Evolutionary conservation across 2,329 filamentous ascomycete species (phyloP).

Genomic region (Aspergillus sp.): DNA sequence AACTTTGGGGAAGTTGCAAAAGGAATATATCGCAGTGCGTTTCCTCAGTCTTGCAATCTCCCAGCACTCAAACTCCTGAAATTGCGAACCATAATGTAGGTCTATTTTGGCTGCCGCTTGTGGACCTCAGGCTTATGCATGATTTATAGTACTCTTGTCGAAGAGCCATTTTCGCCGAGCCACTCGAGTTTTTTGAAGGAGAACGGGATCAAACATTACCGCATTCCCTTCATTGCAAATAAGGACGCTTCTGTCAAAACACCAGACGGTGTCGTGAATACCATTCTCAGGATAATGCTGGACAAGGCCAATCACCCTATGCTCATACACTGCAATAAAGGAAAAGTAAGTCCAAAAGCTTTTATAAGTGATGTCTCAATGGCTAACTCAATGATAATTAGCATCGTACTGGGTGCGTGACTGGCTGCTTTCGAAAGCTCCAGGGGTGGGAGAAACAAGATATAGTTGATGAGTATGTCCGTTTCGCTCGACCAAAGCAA

Average conservation of each 20-base stretch:
- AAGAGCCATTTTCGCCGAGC: constrained; percentile 55
- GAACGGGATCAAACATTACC: constrained; percentile 69
- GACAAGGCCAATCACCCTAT: constrained; percentile 75
- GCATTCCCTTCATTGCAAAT: constrained; percentile 81
- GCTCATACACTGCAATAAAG: constrained; percentile 90
- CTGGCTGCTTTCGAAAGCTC: constrained; percentile 73
- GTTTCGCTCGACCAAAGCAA: constrained; percentile 56
- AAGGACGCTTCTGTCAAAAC: constrained; percentile 71
- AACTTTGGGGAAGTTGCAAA: constrained; percentile 78
- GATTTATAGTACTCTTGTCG: constrained; percentile 58
- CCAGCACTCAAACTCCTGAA: constrained; percentile 65
- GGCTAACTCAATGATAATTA: constrained; percentile 32
- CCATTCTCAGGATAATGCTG: constrained; percentile 70
- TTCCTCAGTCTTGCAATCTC: constrained; percentile 70
- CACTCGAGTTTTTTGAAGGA: constrained; percentile 62
- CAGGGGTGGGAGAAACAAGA: constrained; percentile 64
- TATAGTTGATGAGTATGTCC: constrained; percentile 71
- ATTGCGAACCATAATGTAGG: constrained; percentile 78
- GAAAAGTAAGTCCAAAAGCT: constrained; percentile 57
- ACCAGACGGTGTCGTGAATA: constrained; percentile 64
- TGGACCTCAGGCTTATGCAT: background rate
- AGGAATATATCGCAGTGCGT: constrained; percentile 79
- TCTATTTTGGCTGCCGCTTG: constrained; percentile 15
- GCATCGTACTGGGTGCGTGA: constrained; percentile 89
- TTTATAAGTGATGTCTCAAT: background rate